phyloP scores from a whole-genome alignment of 2,329 filamentous ascomycete species.

The Ilyonectria destructans region DNA sequence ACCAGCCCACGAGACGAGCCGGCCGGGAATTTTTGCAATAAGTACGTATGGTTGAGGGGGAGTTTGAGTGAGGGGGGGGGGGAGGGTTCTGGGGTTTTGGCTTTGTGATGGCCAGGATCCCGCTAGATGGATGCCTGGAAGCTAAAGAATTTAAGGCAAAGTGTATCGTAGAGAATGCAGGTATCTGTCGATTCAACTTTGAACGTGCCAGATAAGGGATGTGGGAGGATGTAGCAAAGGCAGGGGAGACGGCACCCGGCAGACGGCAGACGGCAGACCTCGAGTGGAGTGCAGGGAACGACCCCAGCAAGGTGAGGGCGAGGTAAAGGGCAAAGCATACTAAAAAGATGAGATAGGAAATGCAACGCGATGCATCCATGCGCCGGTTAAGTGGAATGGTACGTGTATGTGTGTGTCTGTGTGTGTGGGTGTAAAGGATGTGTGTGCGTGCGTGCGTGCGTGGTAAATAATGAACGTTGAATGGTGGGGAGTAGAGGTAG shows the following conservation, averaged over 20 bases:
- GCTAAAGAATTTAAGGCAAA: slow-evolving; percentile 23
- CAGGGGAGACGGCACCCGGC: slow-evolving; percentile 6
- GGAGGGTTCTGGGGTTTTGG: slow-evolving; percentile 9
- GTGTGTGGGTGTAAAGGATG: not conserved
- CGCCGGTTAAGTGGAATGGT: slow-evolving; percentile 4
- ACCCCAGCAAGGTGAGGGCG: not conserved
- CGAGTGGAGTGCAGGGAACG: slow-evolving; percentile 6
- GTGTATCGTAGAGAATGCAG: slow-evolving; percentile 10
- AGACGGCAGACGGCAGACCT: slow-evolving; percentile 15
- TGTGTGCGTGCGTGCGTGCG: not conserved
- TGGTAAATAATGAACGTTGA: slow-evolving; percentile 8
- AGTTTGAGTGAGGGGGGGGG: not conserved
- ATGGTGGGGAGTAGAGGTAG: not conserved
- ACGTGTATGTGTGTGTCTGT: slow-evolving; percentile 8
- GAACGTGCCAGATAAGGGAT: slow-evolving; percentile 16
- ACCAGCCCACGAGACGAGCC: slow-evolving; percentile 10
- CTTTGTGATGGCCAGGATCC: slow-evolving; percentile 15
- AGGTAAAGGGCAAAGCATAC: slow-evolving; percentile 15
- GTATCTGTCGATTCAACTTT: slow-evolving; percentile 18
- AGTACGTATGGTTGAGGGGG: slow-evolving; percentile 14
- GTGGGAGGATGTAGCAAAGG: not conserved
- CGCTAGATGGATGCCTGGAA: slow-evolving; percentile 15
- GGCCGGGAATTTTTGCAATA: slow-evolving; percentile 26
- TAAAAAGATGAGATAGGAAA: slow-evolving; percentile 14
- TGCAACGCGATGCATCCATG: slow-evolving; percentile 22